Percentiles rank a stretch among this genome's conserved stretches.
Conservation (phyloP, 371 early-diverging fungal species). For the Mucor saturninus region DNA sequence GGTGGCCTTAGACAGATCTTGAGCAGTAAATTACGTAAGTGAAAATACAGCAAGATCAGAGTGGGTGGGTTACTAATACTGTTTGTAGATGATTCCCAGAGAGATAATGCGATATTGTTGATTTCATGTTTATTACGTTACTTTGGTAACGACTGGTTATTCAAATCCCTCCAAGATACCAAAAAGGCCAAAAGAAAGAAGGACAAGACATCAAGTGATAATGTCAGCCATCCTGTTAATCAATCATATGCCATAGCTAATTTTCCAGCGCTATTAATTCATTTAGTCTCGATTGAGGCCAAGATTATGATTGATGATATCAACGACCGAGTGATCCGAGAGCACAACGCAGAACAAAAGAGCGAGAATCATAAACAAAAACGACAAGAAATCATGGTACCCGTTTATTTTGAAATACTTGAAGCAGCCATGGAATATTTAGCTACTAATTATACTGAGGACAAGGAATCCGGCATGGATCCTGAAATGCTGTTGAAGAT, state of each 20-base stretch:
- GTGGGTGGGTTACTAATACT: background rate
- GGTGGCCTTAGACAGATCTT: slow-evolving; percentile 40
- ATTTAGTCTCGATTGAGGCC: slow-evolving; percentile 54
- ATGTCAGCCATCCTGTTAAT: slow-evolving; percentile 1
- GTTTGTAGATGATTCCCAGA: slow-evolving; percentile 28
- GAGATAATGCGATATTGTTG: slow-evolving; percentile 41
- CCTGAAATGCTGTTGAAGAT: slow-evolving; percentile 48
- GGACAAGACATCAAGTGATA: slow-evolving; percentile 25
- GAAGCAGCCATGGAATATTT: slow-evolving; percentile 51
- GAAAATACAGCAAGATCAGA: background rate
- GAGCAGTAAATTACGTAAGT: slow-evolving; percentile 44
- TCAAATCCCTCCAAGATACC: slow-evolving; percentile 36
- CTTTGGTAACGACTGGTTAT: slow-evolving; percentile 54
- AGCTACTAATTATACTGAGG: slow-evolving; percentile 17
- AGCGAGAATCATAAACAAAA: slow-evolving; percentile 21
- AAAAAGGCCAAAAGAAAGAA: slow-evolving; percentile 29
- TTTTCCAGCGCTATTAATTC: slow-evolving; percentile 52
- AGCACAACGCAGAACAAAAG: slow-evolving; percentile 28
- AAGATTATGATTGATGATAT: slow-evolving; percentile 58
- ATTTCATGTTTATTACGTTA: slow-evolving; percentile 37
- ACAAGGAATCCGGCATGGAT: slow-evolving; percentile 37
- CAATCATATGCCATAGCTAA: slow-evolving; percentile 34
- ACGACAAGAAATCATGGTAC: slow-evolving; percentile 47
- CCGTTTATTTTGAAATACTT: slow-evolving; percentile 51
- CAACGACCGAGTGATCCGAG: slow-evolving; percentile 32